These are phyloP conservation scores for Ascoidea tarda DNA, from an alignment of 805 yeast genomes.

Conservation along the genomic window DNA sequence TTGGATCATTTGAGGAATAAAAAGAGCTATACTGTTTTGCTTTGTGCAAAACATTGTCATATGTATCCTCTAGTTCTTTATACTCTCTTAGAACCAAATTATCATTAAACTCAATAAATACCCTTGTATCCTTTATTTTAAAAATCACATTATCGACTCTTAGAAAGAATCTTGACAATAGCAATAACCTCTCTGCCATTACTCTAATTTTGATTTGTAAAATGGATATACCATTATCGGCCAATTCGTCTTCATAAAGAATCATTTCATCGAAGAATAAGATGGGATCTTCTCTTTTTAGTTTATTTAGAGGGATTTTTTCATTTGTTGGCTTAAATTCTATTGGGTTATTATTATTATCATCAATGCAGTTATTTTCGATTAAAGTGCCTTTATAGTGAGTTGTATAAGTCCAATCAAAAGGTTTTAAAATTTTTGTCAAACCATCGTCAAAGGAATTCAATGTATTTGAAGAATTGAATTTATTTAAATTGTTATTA, in stretches of 20 bases:
- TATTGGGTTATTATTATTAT: not conserved
- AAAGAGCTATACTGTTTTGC: constrained; percentile 4
- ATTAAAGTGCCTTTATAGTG: constrained; percentile 50
- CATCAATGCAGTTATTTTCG: not conserved
- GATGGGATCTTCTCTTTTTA: constrained; percentile 70
- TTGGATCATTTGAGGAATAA: constrained; percentile 30
- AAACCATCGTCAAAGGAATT: constrained; percentile 25
- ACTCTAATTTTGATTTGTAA: constrained; percentile 72
- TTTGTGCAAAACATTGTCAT: constrained; percentile 27
- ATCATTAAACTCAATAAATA: constrained; percentile 64
- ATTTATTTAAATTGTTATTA: constrained; percentile 8
- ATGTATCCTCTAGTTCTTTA: constrained; percentile 50
- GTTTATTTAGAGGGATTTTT: constrained; percentile 54
- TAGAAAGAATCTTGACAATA: constrained; percentile 66
- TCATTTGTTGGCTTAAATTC: constrained; percentile 3
- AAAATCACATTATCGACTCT: constrained; percentile 85
- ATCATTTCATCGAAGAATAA: constrained; percentile 80
- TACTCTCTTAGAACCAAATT: constrained; percentile 61
- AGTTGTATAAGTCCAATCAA: constrained; percentile 94
- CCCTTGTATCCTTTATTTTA: constrained; percentile 71
- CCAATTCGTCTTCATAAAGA: constrained; percentile 87
- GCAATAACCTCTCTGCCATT: constrained; percentile 66
- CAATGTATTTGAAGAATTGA: constrained; percentile 13
- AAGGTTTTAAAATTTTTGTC: constrained; percentile 59
- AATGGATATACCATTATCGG: constrained; percentile 86